phyloP scores from a whole-genome alignment of 768 basidiomycete genomes.

The Cubamyces sp. region DNA sequence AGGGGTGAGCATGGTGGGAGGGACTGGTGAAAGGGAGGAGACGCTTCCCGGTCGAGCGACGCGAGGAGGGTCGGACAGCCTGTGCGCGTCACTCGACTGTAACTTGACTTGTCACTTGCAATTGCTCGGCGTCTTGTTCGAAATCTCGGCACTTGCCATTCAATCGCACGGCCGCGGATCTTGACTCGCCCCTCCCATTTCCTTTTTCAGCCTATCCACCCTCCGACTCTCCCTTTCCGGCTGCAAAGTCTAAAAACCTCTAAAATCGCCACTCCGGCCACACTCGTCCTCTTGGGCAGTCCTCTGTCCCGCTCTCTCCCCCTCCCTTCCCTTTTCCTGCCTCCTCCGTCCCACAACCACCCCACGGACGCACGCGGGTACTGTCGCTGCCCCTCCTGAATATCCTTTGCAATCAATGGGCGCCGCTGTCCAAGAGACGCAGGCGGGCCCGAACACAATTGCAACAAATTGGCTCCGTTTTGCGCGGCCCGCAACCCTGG shows the following conservation, averaged over 20 bases:
- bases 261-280: not conserved
- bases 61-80: slow-evolving; percentile 4
- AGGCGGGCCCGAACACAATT: slow-evolving; percentile 17
- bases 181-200: not conserved
- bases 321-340: not conserved
- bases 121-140: slow-evolving; percentile 6
- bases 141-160: not conserved
- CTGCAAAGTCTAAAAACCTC: slow-evolving; percentile 15
- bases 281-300: not conserved
- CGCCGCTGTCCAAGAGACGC: not conserved
- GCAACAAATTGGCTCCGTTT: slow-evolving; percentile 4
- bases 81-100: not conserved
- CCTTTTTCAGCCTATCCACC: not conserved
- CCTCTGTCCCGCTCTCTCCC: not conserved
- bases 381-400: too few relatives aligned
- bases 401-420: not conserved
- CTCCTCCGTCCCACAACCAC: not conserved
- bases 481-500: slow-evolving; percentile 19
- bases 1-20: slow-evolving; percentile 3
- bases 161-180: slow-evolving; percentile 27
- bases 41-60: slow-evolving; percentile 3
- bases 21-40: slow-evolving; percentile 4
- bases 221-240: slow-evolving; percentile 2
- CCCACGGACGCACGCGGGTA: too few relatives aligned
- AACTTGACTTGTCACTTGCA: too few relatives aligned